Conservation (phyloP, 192 early-diverging fungal genomes). For the Coemansia sp. region DNA sequence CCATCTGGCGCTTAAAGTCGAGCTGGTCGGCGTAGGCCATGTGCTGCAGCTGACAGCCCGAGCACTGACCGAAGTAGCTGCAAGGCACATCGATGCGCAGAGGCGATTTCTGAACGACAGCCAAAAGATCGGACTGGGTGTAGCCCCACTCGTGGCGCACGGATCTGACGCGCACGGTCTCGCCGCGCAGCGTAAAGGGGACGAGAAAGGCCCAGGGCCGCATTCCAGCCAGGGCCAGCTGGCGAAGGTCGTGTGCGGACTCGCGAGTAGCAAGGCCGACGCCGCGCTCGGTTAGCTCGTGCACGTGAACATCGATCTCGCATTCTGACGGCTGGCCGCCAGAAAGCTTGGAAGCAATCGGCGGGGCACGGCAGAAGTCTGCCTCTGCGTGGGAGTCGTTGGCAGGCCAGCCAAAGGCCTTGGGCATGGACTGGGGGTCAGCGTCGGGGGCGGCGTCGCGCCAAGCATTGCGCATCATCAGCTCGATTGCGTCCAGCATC, state of each 20-base stretch:
- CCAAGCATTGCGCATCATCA: constrained; percentile 32
- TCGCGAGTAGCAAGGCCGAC: constrained; percentile 46
- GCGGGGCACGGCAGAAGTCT: constrained; percentile 30
- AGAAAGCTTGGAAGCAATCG: constrained; percentile 39
- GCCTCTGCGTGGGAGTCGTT: constrained; percentile 30
- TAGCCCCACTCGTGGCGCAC: constrained; percentile 55
- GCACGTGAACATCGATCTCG: constrained; percentile 36
- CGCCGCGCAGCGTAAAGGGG: constrained; percentile 43
- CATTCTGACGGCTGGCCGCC: constrained; percentile 29
- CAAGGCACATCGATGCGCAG: constrained; percentile 57
- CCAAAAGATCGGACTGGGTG: constrained; percentile 42
- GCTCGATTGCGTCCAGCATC: constrained; percentile 35
- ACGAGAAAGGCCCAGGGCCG: constrained; percentile 46
- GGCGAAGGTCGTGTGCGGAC: constrained; percentile 22
- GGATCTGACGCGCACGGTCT: constrained; percentile 31
- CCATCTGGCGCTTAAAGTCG: constrained; percentile 58
- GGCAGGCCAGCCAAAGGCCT: constrained; percentile 36
- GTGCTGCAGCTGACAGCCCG: constrained; percentile 67
- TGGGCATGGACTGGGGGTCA: constrained; percentile 11
- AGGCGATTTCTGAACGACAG: constrained; percentile 26
- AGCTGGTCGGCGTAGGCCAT: constrained; percentile 61
- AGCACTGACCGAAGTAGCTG: constrained; percentile 61
- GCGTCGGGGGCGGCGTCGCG: background rate
- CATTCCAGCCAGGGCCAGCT: constrained; percentile 17
- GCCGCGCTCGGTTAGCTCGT: constrained; percentile 47